phyloP scores from a whole-genome alignment of 1,139 yeast species.

The Protomyces macrosporus region DNA sequence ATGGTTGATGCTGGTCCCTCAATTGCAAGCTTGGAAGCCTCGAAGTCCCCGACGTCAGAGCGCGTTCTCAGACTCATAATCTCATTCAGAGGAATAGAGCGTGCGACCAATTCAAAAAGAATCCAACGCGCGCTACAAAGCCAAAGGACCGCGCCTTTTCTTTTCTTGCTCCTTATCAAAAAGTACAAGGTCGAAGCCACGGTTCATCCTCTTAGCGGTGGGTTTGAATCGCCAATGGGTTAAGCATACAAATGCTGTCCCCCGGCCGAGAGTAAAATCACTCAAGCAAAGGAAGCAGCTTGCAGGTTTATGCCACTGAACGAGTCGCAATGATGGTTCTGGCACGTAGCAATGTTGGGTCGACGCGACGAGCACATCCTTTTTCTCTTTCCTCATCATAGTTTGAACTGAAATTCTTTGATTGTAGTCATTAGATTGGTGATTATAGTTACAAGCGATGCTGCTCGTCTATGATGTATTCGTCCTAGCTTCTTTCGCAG shows the following conservation, averaged over 20 bases:
- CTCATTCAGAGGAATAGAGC: too few species aligned
- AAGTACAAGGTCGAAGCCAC: constrained; percentile 24
- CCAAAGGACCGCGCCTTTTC: background rate
- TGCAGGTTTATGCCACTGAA: constrained; percentile 19
- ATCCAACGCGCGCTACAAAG: too few species aligned
- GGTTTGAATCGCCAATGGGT: constrained; percentile 26
- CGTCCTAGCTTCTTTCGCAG: too few species aligned
- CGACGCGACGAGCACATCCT: constrained; percentile 26
- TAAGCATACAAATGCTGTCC: background rate
- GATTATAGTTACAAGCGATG: too few species aligned
- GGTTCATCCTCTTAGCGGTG: constrained; percentile 22
- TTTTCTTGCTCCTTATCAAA: background rate
- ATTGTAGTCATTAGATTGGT: too few species aligned
- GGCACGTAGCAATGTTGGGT: constrained; percentile 19
- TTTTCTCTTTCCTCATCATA: background rate
- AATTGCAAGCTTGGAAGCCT: too few species aligned
- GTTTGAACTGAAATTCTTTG: background rate
- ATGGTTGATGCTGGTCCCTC: background rate
- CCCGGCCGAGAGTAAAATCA: constrained; percentile 16
- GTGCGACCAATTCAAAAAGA: too few species aligned
- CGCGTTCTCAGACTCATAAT: too few species aligned
- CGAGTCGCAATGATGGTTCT: constrained; percentile 9
- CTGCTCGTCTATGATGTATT: too few species aligned
- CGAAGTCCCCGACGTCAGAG: too few species aligned
- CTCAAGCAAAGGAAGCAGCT: constrained; percentile 26